Evolutionary conservation across 1,284 basidiomycete species (phyloP).

Genomic region (Leccinum fuscescens): DNA sequence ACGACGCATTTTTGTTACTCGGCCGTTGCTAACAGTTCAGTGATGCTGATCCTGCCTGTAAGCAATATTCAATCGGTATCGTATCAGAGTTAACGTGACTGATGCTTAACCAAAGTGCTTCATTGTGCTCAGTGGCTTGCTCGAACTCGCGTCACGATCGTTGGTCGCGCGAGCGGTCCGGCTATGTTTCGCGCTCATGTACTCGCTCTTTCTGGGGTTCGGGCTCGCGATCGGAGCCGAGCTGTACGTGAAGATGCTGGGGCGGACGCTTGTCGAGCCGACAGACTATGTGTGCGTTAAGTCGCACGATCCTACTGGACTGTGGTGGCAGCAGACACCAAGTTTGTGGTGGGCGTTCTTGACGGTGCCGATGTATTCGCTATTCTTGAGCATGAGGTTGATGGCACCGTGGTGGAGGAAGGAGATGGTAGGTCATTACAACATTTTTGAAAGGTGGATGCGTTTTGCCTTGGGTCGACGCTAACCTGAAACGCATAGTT

Average conservation of each 20-base stretch:
- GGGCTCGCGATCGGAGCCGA: conserved; percentile 79
- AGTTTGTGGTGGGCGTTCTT: conserved; percentile 69
- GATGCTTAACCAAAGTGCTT: conserved; percentile 51
- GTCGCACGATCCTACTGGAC: conserved; percentile 52
- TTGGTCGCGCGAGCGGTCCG: conserved; percentile 85
- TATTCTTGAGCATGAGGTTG: conserved; percentile 74
- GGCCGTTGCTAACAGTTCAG: conserved; percentile 78
- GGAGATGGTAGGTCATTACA: conserved; percentile 55
- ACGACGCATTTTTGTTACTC: conserved; percentile 80
- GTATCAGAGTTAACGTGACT: neutral
- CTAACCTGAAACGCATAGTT: conserved; percentile 38
- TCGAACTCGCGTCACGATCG: conserved; percentile 79
- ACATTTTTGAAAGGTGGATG: neutral
- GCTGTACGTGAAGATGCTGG: conserved; percentile 59
- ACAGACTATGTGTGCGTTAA: conserved; percentile 59
- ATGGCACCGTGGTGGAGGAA: conserved; percentile 71
- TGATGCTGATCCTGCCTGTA: conserved; percentile 86
- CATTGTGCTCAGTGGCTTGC: conserved; percentile 76
- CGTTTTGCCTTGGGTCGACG: neutral
- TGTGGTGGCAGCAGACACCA: conserved; percentile 61
- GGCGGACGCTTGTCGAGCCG: conserved; percentile 45
- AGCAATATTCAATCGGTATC: conserved; percentile 22
- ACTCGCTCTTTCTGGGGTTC: conserved; percentile 80
- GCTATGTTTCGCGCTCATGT: conserved; percentile 79
- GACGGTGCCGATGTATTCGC: conserved; percentile 76